Evolutionary conservation across 2,329 filamentous ascomycete genomes (phyloP), one percentile per base, ranked within the genome.

Genomic region (Lasiodiplodia sp.): DNA sequence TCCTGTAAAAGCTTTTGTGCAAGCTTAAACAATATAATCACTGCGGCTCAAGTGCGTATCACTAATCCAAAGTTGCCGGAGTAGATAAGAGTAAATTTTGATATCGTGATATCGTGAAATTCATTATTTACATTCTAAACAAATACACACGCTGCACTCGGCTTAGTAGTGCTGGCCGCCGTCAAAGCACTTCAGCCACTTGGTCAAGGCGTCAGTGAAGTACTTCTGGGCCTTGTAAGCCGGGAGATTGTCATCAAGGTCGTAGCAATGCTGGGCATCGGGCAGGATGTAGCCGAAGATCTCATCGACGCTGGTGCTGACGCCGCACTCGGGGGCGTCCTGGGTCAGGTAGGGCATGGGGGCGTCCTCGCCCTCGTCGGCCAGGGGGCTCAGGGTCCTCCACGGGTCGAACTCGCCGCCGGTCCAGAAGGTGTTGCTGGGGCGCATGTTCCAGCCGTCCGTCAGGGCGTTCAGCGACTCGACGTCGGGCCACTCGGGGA

Each of bases 331-430:
- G 0, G 84, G 84, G 18, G 84, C 78, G 0, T 80, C 71, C 3
- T 78, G 79, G 1, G 82, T 81, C 7, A 81, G 71, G 0, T 70
- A 70, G 16, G 83, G 74, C 14, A 77, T 74, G 3, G 84, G 83
- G 3, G 82, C 44, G n/a, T 21, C 81, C 49, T 79, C 80, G 0
- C 71, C 66, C 68, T 84, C 81, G 0, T 72, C 77, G 2, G 81
- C 82, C 0, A 86, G 75, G 0, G 81, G 78, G 0, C 80, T 82
- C 2, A 86, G 74, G 0, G 83, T 81, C n/a, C 82, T 77, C 85
- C 85, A 87, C 4, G 85, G 84, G 68, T 87, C 85, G 70, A 82
- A 85, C 67, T 86, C 80, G 4, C 84, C 84, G 28, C 78, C 82
- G 56, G 78, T 82, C 78, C 83, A 86, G 76, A 83, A 86, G 0